Percentiles rank a stretch among this genome's conserved stretches.
Conservation (phyloP, 2,329 filamentous ascomycete species). For the Hansfordia pulvinata region DNA sequence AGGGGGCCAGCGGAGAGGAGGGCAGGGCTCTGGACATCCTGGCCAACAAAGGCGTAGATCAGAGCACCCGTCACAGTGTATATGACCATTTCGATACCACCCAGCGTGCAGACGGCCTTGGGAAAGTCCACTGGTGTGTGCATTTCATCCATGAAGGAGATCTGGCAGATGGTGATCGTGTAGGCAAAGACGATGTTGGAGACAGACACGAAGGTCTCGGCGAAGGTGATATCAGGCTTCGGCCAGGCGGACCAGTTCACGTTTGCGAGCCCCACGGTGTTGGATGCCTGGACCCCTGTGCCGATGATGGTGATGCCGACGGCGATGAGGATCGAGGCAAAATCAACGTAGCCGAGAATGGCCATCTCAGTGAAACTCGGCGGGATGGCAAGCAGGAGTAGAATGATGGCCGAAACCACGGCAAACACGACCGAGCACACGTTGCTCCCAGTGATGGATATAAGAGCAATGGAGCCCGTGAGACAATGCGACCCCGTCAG, state of each 20-base stretch:
- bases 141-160: slow-evolving; percentile 24
- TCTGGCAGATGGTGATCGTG: slow-evolving; percentile 24
- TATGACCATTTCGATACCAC: slow-evolving; percentile 37
- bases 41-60: slow-evolving; percentile 48
- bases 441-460: slow-evolving; percentile 39
- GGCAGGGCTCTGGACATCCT: slow-evolving; percentile 42
- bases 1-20: slow-evolving; percentile 39
- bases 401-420: slow-evolving; percentile 38
- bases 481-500: slow-evolving; percentile 50
- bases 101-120: slow-evolving; percentile 34
- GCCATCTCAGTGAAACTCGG: slow-evolving; percentile 46
- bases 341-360: slow-evolving; percentile 43
- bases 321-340: slow-evolving; percentile 41
- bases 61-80: slow-evolving; percentile 47
- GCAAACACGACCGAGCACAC: slow-evolving; percentile 45
- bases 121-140: slow-evolving; percentile 23
- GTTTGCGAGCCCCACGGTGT: slow-evolving; percentile 7
- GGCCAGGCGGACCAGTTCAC: slow-evolving; percentile 18
- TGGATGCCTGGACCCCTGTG: slow-evolving; percentile 27
- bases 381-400: slow-evolving; percentile 38
- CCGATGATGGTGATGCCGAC: slow-evolving; percentile 47
- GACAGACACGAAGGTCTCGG: slow-evolving; percentile 35
- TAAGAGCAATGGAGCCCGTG: slow-evolving; percentile 48
- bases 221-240: slow-evolving; percentile 21
- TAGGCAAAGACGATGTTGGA: slow-evolving; percentile 52